phyloP scores from a whole-genome alignment of 805 yeast species.

The Candida suzukii region DNA sequence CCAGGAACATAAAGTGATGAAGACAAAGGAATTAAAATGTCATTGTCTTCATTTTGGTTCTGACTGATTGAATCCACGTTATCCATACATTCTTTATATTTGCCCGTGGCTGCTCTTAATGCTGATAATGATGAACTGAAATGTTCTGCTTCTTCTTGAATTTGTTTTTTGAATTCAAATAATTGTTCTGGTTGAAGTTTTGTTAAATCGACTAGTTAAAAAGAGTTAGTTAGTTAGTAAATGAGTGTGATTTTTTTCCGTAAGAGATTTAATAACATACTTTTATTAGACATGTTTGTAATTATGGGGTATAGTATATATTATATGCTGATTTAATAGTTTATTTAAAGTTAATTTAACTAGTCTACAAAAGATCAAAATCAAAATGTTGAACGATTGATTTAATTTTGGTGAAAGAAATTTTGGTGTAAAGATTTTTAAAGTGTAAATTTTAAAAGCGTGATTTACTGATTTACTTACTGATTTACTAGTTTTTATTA shows the following conservation, averaged over 20 bases:
- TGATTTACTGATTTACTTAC: too few relatives aligned
- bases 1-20: slow-evolving; percentile 90
- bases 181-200: slow-evolving; percentile 79
- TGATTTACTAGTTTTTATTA: too few relatives aligned
- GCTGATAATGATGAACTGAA: slow-evolving; percentile 80
- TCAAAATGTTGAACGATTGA: too few relatives aligned
- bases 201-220: slow-evolving; percentile 45
- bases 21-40: slow-evolving; percentile 79
- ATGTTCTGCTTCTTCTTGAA: slow-evolving; percentile 82
- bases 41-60: slow-evolving; percentile 32
- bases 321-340: too few relatives aligned
- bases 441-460: too few relatives aligned
- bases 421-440: too few relatives aligned
- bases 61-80: slow-evolving; percentile 50
- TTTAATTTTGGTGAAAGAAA: too few relatives aligned
- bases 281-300: slow-evolving; percentile 3
- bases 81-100: slow-evolving; percentile 72
- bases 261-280: not conserved
- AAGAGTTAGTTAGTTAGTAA: not conserved
- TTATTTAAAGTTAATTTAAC: too few relatives aligned
- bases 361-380: too few relatives aligned
- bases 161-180: slow-evolving; percentile 70
- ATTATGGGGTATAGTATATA: too few relatives aligned
- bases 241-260: too few relatives aligned
- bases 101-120: slow-evolving; percentile 70